Conservation (phyloP, 768 basidiomycete genomes). For the Floccularia luteovirens region DNA sequence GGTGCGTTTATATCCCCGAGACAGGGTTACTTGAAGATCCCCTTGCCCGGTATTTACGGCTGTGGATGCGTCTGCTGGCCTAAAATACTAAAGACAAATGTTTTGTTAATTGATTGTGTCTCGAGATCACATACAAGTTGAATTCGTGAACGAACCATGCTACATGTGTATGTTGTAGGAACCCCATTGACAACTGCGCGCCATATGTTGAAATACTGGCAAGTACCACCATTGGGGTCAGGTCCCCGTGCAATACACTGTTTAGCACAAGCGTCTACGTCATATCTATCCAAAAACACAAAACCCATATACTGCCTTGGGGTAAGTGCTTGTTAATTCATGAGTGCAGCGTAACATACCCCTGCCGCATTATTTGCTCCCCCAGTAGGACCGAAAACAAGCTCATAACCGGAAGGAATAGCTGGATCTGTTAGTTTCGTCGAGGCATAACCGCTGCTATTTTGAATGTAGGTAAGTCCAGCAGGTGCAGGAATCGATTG, state of each 20-base stretch:
- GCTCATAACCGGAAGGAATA: conserved; percentile 22
- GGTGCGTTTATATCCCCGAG: background rate
- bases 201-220: background rate
- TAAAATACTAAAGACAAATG: background rate
- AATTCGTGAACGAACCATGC: background rate
- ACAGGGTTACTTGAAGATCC: background rate
- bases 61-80: background rate
- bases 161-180: background rate
- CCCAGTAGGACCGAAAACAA: background rate
- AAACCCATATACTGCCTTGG: background rate
- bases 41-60: background rate
- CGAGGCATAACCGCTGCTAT: conserved; percentile 33
- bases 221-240: background rate
- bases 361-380: background rate
- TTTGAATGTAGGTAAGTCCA: conserved; percentile 31
- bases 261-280: background rate
- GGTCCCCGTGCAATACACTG: background rate
- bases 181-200: background rate
- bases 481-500: conserved; percentile 25
- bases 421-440: conserved; percentile 28
- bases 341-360: background rate
- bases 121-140: too few species aligned
- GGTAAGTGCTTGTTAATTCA: too few species aligned
- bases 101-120: background rate
- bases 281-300: background rate